A percentile compares a stretch with the other conserved stretches of the same genome.
Conservation (phyloP, 2,329 filamentous ascomycete species). For the Aphanocladium album region DNA sequence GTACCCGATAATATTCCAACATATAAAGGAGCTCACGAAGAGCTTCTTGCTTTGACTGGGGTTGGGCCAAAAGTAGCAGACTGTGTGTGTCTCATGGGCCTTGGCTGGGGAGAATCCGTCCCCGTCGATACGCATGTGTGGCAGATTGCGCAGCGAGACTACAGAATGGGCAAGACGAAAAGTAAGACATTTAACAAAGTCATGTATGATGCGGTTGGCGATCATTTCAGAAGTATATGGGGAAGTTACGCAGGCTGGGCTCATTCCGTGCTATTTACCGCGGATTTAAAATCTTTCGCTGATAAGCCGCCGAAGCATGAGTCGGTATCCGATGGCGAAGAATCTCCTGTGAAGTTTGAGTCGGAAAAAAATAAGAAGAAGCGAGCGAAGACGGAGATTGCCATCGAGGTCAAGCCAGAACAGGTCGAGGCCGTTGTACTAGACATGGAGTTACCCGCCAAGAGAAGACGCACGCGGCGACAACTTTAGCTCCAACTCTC, state of each 20-base stretch:
- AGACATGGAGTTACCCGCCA: conserved; percentile 16
- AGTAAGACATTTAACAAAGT: conserved; percentile 80
- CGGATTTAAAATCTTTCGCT: conserved; percentile 81
- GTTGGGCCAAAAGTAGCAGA: conserved; percentile 97
- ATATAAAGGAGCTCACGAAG: conserved; percentile 75
- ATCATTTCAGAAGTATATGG: conserved; percentile 87
- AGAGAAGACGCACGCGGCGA: conserved; percentile 9
- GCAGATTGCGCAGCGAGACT: conserved; percentile 96
- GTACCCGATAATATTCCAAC: conserved; percentile 50
- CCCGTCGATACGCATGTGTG: conserved; percentile 97
- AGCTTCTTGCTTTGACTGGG: conserved; percentile 72
- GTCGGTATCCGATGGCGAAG: neutral
- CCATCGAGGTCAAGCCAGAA: neutral
- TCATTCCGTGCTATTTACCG: conserved; percentile 93
- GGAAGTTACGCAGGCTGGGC: conserved; percentile 95
- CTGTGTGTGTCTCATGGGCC: conserved; percentile 92
- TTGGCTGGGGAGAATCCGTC: conserved; percentile 93
- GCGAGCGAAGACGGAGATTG: conserved; percentile 16
- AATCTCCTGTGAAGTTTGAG: neutral
- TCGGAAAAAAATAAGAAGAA: conserved; percentile 20
- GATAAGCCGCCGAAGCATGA: conserved; percentile 40
- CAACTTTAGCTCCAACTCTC: neutral
- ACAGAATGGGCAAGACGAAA: conserved; percentile 83
- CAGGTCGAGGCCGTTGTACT: neutral
- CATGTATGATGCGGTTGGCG: conserved; percentile 84